Conservation (phyloP, 495 filamentous ascomycete genomes). For the Beverwykella pulmonaria region DNA sequence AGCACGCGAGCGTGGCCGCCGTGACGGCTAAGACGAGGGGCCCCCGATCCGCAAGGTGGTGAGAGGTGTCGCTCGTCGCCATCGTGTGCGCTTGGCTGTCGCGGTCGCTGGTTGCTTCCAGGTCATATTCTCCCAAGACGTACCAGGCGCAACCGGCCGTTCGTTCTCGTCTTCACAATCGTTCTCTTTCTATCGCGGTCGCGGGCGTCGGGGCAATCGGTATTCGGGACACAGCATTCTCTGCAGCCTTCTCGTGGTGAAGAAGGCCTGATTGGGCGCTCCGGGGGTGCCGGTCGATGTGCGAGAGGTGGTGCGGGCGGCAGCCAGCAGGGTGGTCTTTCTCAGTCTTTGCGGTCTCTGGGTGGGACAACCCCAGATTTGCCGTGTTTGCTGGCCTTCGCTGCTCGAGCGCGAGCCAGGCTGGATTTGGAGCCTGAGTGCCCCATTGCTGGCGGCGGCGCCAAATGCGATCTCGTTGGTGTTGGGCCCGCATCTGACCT, state of each 20-base stretch:
- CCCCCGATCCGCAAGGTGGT: slow-evolving; percentile 49
- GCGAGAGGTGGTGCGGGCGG: background rate
- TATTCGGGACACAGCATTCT: slow-evolving; percentile 11
- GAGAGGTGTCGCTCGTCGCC: slow-evolving; percentile 2
- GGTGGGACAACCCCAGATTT: slow-evolving; percentile 13
- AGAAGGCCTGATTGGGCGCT: slow-evolving; percentile 10
- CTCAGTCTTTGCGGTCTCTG: background rate
- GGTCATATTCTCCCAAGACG: slow-evolving; percentile 6
- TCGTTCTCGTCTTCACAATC: background rate
- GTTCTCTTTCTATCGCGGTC: slow-evolving; percentile 16
- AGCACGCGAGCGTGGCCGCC: slow-evolving; percentile 64
- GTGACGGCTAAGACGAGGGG: slow-evolving; percentile 75
- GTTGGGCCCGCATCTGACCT: too few species aligned
- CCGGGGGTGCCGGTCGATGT: slow-evolving; percentile 17
- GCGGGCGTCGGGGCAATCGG: slow-evolving; percentile 15
- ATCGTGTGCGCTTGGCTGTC: slow-evolving; percentile 16
- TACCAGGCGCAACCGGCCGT: background rate
- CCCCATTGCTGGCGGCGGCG: background rate
- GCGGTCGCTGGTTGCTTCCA: background rate
- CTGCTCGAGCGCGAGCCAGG: background rate
- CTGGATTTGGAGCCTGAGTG: background rate
- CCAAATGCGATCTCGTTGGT: too few species aligned
- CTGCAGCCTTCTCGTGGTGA: background rate
- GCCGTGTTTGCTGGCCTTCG: background rate
- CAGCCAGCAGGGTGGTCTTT: background rate